Conservation (phyloP, 78 protist genomes). For the Polysphondylium violaceum region DNA sequence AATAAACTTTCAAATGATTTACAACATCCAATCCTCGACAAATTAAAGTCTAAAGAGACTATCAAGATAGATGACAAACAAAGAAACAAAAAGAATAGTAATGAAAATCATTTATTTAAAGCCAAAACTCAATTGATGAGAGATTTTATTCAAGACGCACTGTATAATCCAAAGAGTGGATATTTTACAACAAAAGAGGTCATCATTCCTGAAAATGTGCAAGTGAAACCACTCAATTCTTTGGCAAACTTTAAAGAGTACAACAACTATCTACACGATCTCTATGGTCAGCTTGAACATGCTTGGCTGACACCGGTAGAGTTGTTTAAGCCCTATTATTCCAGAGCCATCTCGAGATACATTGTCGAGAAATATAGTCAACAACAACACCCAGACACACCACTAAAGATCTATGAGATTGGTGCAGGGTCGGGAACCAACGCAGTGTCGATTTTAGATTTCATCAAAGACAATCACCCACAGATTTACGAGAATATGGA, state of each 20-base stretch:
- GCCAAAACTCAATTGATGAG: slow-evolving; percentile 54
- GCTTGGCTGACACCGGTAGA: slow-evolving; percentile 78
- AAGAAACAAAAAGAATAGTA: neutral
- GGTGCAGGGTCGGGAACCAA: slow-evolving; percentile 82
- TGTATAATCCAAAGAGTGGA: slow-evolving; percentile 50
- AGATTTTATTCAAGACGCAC: slow-evolving; percentile 76
- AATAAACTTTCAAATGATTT: too few relatives aligned
- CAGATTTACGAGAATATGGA: slow-evolving; percentile 17
- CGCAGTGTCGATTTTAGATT: slow-evolving; percentile 46
- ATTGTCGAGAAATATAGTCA: slow-evolving; percentile 31
- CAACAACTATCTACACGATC: slow-evolving; percentile 17
- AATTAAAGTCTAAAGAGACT: too few relatives aligned
- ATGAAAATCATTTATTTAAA: slow-evolving; percentile 6
- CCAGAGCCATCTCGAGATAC: slow-evolving; percentile 41
- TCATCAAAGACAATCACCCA: slow-evolving; percentile 20
- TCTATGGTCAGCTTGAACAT: slow-evolving; percentile 49
- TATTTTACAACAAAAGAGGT: slow-evolving; percentile 66
- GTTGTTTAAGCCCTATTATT: slow-evolving; percentile 63
- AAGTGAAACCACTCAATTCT: slow-evolving; percentile 12
- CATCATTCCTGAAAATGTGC: slow-evolving; percentile 19
- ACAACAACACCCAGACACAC: neutral
- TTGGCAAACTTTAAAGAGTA: slow-evolving; percentile 29
- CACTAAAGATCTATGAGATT: slow-evolving; percentile 58
- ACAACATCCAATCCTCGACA: too few relatives aligned
- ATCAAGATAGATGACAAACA: too few relatives aligned